These are phyloP conservation scores for Byssothecium circinans DNA, from an alignment of 2,329 filamentous ascomycete genomes.

Conservation along the genomic window DNA sequence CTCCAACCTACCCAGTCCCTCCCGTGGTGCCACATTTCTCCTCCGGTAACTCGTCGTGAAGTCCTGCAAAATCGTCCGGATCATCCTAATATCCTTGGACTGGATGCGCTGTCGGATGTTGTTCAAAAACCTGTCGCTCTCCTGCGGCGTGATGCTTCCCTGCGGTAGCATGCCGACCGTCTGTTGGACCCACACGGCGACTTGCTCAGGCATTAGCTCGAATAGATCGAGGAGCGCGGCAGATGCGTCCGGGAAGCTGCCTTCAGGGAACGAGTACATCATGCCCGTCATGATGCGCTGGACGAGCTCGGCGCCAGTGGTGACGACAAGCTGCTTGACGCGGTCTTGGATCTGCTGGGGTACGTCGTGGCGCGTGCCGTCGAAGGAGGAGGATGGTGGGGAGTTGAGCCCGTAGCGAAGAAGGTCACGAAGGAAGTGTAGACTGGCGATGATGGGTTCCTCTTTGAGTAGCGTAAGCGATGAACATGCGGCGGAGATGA, in stretches of 20 bases:
- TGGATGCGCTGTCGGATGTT: slow-evolving; percentile 79
- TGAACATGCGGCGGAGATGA: slow-evolving; percentile 84
- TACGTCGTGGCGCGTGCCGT: slow-evolving; percentile 61
- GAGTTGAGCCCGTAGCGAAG: slow-evolving; percentile 84
- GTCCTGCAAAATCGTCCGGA: slow-evolving; percentile 85
- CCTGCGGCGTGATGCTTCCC: slow-evolving; percentile 70
- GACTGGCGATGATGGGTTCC: slow-evolving; percentile 84
- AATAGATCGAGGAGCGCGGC: slow-evolving; percentile 90
- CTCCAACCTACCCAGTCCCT: slow-evolving; percentile 85
- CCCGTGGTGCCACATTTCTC: slow-evolving; percentile 90
- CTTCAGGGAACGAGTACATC: slow-evolving; percentile 98
- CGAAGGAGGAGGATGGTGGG: slow-evolving; percentile 61
- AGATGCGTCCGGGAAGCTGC: slow-evolving; percentile 93
- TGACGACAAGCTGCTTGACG: slow-evolving; percentile 70
- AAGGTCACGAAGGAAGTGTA: slow-evolving; percentile 90
- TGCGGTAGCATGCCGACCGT: slow-evolving; percentile 82
- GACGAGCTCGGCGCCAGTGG: slow-evolving; percentile 75
- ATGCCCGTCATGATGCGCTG: slow-evolving; percentile 93
- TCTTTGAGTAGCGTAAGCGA: slow-evolving; percentile 87
- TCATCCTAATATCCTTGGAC: slow-evolving; percentile 71
- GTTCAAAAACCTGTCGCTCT: slow-evolving; percentile 77
- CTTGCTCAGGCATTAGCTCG: slow-evolving; percentile 78
- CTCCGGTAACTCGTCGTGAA: slow-evolving; percentile 94
- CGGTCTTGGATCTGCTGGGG: slow-evolving; percentile 70
- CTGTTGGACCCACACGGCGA: slow-evolving; percentile 77